Base-by-base conservation (phyloP, 352 stramenopile species). In the Globisporangium nagaii region DNA sequence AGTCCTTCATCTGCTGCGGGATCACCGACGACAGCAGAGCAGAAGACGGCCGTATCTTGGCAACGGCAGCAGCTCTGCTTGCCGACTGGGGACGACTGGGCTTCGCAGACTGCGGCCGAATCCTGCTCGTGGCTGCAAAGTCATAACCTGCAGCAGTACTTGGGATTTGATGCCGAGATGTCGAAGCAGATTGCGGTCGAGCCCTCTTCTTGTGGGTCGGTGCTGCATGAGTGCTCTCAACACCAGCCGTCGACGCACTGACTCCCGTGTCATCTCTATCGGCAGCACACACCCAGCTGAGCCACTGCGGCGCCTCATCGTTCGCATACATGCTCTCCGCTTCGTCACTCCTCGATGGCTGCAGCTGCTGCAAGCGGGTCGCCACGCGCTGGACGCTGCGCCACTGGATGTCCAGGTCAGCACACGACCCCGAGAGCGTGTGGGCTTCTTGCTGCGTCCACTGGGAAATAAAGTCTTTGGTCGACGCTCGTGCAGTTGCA, bases 161-260 rank as follows among this genome's bases (percentile, higher is more conserved):
- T 19, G 27, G 15, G 15, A 12, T 8, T 3, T 5, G 22, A 2
- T 41, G 34, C 7, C 63, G 45, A 3, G 46, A 40, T 3, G 53
- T 31, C 7, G 62, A 68, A 3, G 68, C 68, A 34, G 71, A 81
- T 17, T 76, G 66, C 15, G 71, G 71, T 15, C 68, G 60, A 35
- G 25, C 34, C 10, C 51, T 35, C 45, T 42, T n/a, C 35, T 24
- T 19, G 8, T 5, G 30, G 19, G 47, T 24, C 1, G 20, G 11
- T 24, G 17, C 9, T 6, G 10, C 3, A 13, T 9, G 1, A 9
- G 17, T 36, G 3, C 3, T 8, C 6, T 35, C 27, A 2, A 25
- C 4, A 25, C 6, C n/a, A n/a, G n/a, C n/a, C n/a, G n/a, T n/a
- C n/a, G n/a, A n/a, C n/a, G n/a, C n/a, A n/a, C n/a, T 39, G 15